These are phyloP conservation scores for Ogataea paradorogensis DNA, from an alignment of 805 yeast species.

Conservation along the genomic window DNA sequence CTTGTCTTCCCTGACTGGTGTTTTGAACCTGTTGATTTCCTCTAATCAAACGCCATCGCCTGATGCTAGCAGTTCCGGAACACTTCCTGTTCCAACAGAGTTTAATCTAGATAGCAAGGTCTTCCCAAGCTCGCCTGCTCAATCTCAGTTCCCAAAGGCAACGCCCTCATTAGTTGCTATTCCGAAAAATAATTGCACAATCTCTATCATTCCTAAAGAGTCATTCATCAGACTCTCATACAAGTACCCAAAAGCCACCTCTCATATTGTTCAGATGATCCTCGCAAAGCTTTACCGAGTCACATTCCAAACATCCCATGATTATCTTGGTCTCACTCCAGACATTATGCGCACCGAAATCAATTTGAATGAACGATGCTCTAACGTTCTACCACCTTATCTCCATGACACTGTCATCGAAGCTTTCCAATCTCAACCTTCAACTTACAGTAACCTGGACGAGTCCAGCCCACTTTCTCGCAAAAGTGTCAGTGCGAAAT, in stretches of 20 bases:
- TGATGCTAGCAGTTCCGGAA: slow-evolving; percentile 1
- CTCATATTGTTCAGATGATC: slow-evolving; percentile 92
- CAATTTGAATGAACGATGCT: slow-evolving; percentile 50
- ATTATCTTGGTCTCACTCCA: slow-evolving; percentile 77
- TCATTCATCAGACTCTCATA: slow-evolving; percentile 71
- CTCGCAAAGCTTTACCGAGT: slow-evolving; percentile 83
- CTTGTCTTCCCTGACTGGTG: slow-evolving; percentile 75
- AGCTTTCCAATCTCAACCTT: slow-evolving; percentile 6
- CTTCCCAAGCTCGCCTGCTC: slow-evolving; percentile 11
- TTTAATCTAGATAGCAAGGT: slow-evolving; percentile 19
- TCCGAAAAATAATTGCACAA: slow-evolving; percentile 73
- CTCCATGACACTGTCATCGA: slow-evolving; percentile 44
- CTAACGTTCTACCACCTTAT: slow-evolving; percentile 59
- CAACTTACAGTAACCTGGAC: slow-evolving; percentile 9
- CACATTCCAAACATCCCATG: slow-evolving; percentile 86
- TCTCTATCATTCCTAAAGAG: slow-evolving; percentile 86
- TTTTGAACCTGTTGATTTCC: slow-evolving; percentile 61
- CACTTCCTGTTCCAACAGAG: slow-evolving; percentile 15
- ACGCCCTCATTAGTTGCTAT: slow-evolving; percentile 55
- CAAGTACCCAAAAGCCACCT: slow-evolving; percentile 83
- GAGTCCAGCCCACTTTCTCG: slow-evolving; percentile 4
- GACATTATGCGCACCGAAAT: slow-evolving; percentile 79
- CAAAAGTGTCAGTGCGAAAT: slow-evolving; percentile 4
- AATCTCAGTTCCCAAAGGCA: slow-evolving; percentile 2
- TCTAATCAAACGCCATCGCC: slow-evolving; percentile 5